Conservation (phyloP, 2,329 filamentous ascomycete genomes). For the Niveomyces coronatus region DNA sequence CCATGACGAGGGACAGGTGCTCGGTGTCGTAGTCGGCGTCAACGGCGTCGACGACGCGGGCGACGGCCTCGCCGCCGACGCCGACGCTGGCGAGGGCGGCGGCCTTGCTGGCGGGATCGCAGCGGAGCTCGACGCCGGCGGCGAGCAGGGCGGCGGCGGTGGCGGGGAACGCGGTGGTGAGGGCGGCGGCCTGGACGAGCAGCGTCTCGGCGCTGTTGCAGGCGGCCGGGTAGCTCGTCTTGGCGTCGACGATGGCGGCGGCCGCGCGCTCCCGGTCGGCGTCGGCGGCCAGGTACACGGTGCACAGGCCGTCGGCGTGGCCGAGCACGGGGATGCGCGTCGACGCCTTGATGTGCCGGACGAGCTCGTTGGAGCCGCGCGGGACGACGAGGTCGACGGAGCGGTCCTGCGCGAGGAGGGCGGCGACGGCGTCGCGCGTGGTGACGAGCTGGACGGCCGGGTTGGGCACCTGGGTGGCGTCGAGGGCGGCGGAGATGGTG, state of each 20-base stretch:
- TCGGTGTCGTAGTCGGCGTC: slow-evolving; percentile 77
- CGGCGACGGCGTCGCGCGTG: slow-evolving; percentile 79
- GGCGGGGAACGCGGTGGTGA: slow-evolving; percentile 55
- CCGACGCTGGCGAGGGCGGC: slow-evolving; percentile 38
- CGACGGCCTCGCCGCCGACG: slow-evolving; percentile 18
- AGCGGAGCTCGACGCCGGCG: slow-evolving; percentile 73
- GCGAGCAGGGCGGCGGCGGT: slow-evolving; percentile 64
- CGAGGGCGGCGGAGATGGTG: slow-evolving; percentile 71
- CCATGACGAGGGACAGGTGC: slow-evolving; percentile 74
- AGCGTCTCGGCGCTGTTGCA: slow-evolving; percentile 94
- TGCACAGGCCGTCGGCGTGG: slow-evolving; percentile 89
- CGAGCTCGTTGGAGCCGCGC: slow-evolving; percentile 79
- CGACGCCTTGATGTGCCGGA: slow-evolving; percentile 77
- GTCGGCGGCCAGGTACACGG: slow-evolving; percentile 71
- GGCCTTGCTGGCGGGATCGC: slow-evolving; percentile 59
- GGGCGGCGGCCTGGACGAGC: slow-evolving; percentile 64
- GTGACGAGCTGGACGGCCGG: slow-evolving; percentile 88
- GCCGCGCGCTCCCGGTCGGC: slow-evolving; percentile 63
- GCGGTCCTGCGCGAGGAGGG: slow-evolving; percentile 74
- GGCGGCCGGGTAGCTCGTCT: slow-evolving; percentile 87
- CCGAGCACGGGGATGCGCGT: slow-evolving; percentile 94
- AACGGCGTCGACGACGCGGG: slow-evolving; percentile 42
- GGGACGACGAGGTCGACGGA: slow-evolving; percentile 95
- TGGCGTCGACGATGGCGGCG: slow-evolving; percentile 77
- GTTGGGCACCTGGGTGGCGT: slow-evolving; percentile 65